These are phyloP conservation scores for Colletotrichum sp. DNA, from an alignment of 2,329 filamentous ascomycete species.

Conservation along the genomic window DNA sequence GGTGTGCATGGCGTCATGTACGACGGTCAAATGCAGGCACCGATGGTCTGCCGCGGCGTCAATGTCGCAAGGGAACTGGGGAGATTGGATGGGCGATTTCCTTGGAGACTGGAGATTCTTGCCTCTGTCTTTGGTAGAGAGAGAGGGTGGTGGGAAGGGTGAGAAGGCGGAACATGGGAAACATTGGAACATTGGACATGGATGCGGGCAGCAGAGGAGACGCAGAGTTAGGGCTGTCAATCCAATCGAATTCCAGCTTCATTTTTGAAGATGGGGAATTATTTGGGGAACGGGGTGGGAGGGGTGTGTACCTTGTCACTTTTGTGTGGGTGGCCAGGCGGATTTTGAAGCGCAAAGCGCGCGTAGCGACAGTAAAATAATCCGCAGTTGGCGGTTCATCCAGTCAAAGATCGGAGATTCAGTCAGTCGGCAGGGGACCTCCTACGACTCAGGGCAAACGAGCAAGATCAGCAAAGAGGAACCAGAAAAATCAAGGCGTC, in stretches of 20 bases:
- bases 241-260: neutral
- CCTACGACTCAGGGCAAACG: neutral
- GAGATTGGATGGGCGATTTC: neutral
- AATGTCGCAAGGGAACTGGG: neutral
- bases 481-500: neutral
- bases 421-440: neutral
- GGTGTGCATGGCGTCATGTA: conserved; percentile 20
- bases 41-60: conserved; percentile 8
- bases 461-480: neutral
- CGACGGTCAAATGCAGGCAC: conserved; percentile 16
- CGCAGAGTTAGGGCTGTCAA: neutral
- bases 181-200: neutral
- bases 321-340: neutral
- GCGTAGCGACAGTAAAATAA: conserved; percentile 9
- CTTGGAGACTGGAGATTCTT: neutral
- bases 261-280: neutral
- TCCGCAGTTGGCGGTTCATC: neutral
- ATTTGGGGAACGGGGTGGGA: neutral
- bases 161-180: neutral
- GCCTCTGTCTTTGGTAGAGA: neutral
- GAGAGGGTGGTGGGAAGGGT: neutral
- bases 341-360: conserved; percentile 8
- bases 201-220: neutral
- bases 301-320: neutral
- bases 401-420: neutral